phyloP scores from a whole-genome alignment of 2,329 filamentous ascomycete species.

The Botrytis cinerea region DNA sequence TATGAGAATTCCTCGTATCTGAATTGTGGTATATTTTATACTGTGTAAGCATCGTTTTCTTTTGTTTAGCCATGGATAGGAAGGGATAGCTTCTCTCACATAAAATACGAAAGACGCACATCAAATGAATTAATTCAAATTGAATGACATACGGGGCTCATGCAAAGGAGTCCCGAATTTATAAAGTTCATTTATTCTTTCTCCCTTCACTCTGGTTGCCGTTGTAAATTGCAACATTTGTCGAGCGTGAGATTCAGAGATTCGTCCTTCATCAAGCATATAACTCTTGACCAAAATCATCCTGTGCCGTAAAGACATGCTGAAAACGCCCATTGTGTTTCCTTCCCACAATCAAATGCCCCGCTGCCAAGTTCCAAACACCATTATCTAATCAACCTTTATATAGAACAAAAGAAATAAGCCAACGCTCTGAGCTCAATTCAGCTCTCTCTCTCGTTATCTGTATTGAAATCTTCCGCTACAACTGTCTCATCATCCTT shows the following conservation, averaged over 20 bases:
- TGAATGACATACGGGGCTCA: background rate
- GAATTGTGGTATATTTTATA: background rate
- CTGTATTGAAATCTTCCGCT: conserved; percentile 2
- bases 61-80: background rate
- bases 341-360: background rate
- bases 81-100: background rate
- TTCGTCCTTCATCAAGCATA: background rate
- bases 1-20: background rate
- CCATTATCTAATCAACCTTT: background rate
- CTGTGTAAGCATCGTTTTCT: background rate
- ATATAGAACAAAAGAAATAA: background rate
- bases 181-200: background rate
- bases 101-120: accelerated
- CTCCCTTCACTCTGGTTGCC: background rate
- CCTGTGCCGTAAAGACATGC: background rate
- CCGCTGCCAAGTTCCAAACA: background rate
- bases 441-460: background rate
- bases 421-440: background rate
- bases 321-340: background rate
- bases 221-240: background rate
- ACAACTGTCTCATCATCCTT: conserved; percentile 17
- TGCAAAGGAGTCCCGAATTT: background rate
- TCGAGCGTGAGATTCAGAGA: background rate
- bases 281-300: background rate
- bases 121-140: background rate